phyloP scores from a whole-genome alignment of 176 grass and related monocot genomes.

The Lolium rigidum region DNA sequence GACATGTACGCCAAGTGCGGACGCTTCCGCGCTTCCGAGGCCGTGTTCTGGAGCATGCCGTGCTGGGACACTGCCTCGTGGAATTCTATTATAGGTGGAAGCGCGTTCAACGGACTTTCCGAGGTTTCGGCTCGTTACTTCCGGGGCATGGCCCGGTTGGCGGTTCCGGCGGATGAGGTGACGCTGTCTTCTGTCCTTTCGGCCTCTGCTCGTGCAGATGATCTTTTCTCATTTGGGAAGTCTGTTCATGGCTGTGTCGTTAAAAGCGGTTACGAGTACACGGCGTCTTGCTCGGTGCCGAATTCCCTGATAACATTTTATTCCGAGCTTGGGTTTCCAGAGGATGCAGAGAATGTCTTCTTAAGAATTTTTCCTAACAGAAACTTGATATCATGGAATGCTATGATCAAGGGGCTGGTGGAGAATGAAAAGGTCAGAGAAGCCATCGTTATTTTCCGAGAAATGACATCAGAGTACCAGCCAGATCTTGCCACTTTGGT shows the following conservation, averaged over 20 bases:
- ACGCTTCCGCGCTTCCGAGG: slow-evolving; percentile 46
- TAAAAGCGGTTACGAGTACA: slow-evolving; percentile 64
- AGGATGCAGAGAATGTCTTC: slow-evolving; percentile 55
- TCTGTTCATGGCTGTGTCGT: slow-evolving; percentile 60
- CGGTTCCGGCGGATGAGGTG: slow-evolving; percentile 56
- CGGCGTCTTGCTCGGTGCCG: slow-evolving; percentile 46
- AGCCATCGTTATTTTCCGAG: slow-evolving; percentile 47
- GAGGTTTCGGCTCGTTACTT: slow-evolving; percentile 56
- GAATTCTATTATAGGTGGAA: slow-evolving; percentile 76
- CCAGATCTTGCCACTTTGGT: slow-evolving; percentile 65
- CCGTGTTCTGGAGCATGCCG: slow-evolving; percentile 61
- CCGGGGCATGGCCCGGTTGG: slow-evolving; percentile 55
- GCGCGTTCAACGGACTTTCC: slow-evolving; percentile 49
- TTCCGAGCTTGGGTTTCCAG: slow-evolving; percentile 43
- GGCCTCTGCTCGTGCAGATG: slow-evolving; percentile 36
- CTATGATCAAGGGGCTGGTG: slow-evolving; percentile 71
- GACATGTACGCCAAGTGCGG: slow-evolving; percentile 81
- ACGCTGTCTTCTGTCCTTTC: slow-evolving; percentile 63
- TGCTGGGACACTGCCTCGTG: slow-evolving; percentile 64
- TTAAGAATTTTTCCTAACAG: slow-evolving; percentile 40
- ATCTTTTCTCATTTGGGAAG: slow-evolving; percentile 53
- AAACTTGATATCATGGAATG: slow-evolving; percentile 82
- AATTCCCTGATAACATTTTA: slow-evolving; percentile 81
- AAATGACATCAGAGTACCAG: slow-evolving; percentile 53
- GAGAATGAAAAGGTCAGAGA: slow-evolving; percentile 45